Conservation (phyloP, 2,329 filamentous ascomycete species). For the Colletotrichum noveboracense region DNA sequence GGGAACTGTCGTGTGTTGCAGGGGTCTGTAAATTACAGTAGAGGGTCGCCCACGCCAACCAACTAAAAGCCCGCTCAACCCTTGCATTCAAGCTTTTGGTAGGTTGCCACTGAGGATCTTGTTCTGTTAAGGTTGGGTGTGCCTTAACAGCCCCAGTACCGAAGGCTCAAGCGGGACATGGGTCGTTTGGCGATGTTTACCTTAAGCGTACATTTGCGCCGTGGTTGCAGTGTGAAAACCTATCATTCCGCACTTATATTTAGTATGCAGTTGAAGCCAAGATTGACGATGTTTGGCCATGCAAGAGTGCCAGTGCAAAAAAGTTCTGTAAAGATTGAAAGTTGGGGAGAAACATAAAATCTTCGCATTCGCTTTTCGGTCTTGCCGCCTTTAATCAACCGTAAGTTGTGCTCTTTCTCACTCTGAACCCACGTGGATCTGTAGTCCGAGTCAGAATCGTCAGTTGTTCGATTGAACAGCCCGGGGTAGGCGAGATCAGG, state of each 20-base stretch:
- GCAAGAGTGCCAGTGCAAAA: not conserved
- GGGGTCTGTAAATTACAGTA: not conserved
- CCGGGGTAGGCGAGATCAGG: slow-evolving; percentile 8
- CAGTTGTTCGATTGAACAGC: not conserved
- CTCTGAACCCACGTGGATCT: not conserved
- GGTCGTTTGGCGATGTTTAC: not conserved
- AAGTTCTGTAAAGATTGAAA: not conserved
- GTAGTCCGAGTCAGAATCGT: not conserved
- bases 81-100: not conserved
- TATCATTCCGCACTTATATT: not conserved
- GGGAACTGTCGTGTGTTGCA: not conserved
- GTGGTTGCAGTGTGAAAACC: not conserved
- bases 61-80: not conserved
- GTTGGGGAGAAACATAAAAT: not conserved
- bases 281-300: not conserved
- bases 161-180: not conserved
- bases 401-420: not conserved
- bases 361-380: not conserved
- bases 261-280: not conserved
- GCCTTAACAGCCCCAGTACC: not conserved
- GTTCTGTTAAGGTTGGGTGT: not conserved
- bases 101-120: not conserved
- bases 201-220: not conserved
- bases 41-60: not conserved
- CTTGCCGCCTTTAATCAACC: not conserved